Percentiles rank a stretch among this genome's conserved stretches.
phyloP scores from a whole-genome alignment of 208 protist genomes.

The Leishmania turanica region DNA sequence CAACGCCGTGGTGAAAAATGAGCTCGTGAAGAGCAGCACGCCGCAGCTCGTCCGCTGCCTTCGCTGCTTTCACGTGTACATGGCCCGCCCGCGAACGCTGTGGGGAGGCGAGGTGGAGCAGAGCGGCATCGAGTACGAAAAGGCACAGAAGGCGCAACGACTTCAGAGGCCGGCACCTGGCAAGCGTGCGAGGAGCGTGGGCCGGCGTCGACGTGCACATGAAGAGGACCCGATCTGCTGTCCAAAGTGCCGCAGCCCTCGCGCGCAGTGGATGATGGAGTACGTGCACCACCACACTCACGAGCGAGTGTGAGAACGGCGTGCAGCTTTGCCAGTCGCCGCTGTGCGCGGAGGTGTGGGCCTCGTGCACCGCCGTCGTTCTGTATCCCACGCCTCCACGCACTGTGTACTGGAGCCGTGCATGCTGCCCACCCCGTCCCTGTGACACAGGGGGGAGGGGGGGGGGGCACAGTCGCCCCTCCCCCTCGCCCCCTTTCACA shows the following conservation, averaged over 20 bases:
- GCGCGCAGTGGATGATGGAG: conserved; percentile 86
- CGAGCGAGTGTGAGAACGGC: conserved; percentile 15
- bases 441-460: no score
- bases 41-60: conserved; percentile 74
- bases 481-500: not conserved
- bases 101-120: conserved; percentile 67
- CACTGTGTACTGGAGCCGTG: not conserved
- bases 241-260: conserved; percentile 61
- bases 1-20: conserved; percentile 50
- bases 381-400: not conserved
- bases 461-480: not conserved
- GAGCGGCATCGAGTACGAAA: conserved; percentile 63
- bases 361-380: not conserved
- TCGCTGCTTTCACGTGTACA: conserved; percentile 83
- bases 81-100: conserved; percentile 62
- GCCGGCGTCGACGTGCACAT: conserved; percentile 26
- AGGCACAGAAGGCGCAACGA: conserved; percentile 33
- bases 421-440: not conserved
- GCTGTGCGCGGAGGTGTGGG: not conserved
- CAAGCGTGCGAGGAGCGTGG: conserved; percentile 54
- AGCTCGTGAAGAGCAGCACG: conserved; percentile 65
- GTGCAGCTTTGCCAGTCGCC: not conserved
- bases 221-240: conserved; percentile 49
- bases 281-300: conserved; percentile 85
- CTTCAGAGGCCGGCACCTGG: conserved; percentile 40